Percentiles rank a stretch among this genome's conserved stretches.
These are phyloP conservation scores for Rhododendron ovatum DNA, from an alignment of 148 eudicot species.

Conservation along the genomic window DNA sequence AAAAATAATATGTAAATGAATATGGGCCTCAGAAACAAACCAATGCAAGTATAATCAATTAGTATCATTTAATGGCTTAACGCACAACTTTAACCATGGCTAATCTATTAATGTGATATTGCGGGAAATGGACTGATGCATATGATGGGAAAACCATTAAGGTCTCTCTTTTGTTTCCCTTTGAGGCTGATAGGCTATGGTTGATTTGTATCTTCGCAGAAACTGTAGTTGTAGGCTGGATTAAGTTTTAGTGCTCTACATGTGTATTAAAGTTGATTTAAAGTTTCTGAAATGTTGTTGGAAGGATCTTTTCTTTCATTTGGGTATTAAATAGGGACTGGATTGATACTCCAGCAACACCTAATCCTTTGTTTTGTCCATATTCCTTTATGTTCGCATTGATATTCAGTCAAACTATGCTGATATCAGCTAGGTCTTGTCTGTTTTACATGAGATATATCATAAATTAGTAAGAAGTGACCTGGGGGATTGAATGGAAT, in stretches of 20 bases:
- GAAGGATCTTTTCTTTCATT: not conserved
- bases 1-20: no score
- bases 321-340: not conserved
- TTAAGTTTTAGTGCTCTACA: not conserved
- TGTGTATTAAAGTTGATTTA: not conserved
- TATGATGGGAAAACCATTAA: slow-evolving; percentile 74
- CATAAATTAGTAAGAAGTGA: not conserved
- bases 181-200: not conserved
- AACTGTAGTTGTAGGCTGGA: slow-evolving; percentile 1
- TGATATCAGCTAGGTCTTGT: not conserved
- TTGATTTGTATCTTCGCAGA: not conserved
- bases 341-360: not conserved
- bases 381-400: not conserved
- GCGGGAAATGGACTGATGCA: slow-evolving; percentile 91
- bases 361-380: not conserved
- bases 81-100: no score
- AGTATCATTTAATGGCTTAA: no score
- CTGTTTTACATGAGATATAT: not conserved
- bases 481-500: not conserved
- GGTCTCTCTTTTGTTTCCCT: slow-evolving; percentile 31
- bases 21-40: no score
- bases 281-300: not conserved
- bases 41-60: no score
- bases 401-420: not conserved
- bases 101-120: no score